Evolutionary conservation across 768 basidiomycete genomes (phyloP).

Genomic region (Lanmaoa rubissima): DNA sequence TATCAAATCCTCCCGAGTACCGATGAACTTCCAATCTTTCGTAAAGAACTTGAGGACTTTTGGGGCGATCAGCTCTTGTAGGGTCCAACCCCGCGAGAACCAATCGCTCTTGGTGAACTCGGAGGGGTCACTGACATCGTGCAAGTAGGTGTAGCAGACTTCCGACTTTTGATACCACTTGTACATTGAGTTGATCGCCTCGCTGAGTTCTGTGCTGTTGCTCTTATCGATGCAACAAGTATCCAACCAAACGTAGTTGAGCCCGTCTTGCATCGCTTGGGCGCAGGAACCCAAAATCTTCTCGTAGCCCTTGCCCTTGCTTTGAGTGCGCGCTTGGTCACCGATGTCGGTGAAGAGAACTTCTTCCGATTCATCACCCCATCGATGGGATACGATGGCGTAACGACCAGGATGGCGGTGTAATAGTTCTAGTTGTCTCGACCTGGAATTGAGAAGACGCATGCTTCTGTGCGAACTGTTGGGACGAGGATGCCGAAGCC

Average conservation of each 20-base stretch:
- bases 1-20: constrained; percentile 14
- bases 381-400: constrained; percentile 30
- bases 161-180: constrained; percentile 30
- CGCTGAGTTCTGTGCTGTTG: constrained; percentile 27
- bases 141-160: constrained; percentile 29
- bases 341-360: constrained; percentile 27
- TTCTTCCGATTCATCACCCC: constrained; percentile 22
- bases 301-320: constrained; percentile 19
- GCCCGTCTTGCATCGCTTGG: constrained; percentile 13
- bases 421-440: constrained; percentile 17
- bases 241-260: constrained; percentile 32
- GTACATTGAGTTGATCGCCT: constrained; percentile 35
- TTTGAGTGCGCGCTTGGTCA: not conserved
- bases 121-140: constrained; percentile 20
- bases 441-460: constrained; percentile 23
- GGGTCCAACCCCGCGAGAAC: constrained; percentile 33
- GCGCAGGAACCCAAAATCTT: constrained; percentile 24
- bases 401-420: constrained; percentile 6
- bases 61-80: constrained; percentile 34
- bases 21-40: constrained; percentile 23
- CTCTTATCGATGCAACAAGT: constrained; percentile 33
- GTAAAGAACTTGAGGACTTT: constrained; percentile 25
- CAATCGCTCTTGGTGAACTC: constrained; percentile 25
- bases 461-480: constrained; percentile 12
- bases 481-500: not conserved